Evolutionary conservation across 805 yeast genomes (phyloP).

Genomic region (Wickerhamomyces mucosus): DNA sequence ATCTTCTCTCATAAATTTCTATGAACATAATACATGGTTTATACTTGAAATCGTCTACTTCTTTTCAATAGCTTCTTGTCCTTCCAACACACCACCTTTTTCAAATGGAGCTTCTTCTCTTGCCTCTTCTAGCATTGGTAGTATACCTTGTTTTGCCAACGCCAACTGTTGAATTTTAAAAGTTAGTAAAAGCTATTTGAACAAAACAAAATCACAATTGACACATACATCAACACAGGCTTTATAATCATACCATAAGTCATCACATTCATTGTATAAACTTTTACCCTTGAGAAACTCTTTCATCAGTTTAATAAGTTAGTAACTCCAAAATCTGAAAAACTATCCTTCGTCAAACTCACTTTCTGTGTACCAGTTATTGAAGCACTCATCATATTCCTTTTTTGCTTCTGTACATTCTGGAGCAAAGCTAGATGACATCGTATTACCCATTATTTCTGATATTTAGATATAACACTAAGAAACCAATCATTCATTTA

Average conservation of each 20-base stretch:
- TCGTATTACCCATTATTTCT: constrained; percentile 49
- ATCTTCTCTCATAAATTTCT: too few relatives aligned
- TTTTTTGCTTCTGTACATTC: constrained; percentile 86
- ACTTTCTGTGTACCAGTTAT: constrained; percentile 89
- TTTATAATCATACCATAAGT: constrained; percentile 79
- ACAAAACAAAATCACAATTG: background rate
- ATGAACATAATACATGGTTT: too few relatives aligned
- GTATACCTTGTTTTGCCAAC: constrained; percentile 63
- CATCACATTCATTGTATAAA: constrained; percentile 80
- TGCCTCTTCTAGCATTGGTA: constrained; percentile 80
- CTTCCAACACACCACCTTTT: constrained; percentile 43
- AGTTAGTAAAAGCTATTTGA: constrained; percentile 2
- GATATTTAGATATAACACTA: too few relatives aligned
- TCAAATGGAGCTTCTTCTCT: constrained; percentile 85
- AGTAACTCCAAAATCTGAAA: too few relatives aligned
- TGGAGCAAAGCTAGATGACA: constrained; percentile 91
- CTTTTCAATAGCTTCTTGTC: constrained; percentile 6
- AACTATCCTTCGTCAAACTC: constrained; percentile 13
- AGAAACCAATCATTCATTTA: too few relatives aligned
- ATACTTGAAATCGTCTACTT: constrained; percentile 1
- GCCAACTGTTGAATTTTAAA: constrained; percentile 26
- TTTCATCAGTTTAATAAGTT: constrained; percentile 3
- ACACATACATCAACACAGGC: constrained; percentile 62
- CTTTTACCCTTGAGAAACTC: constrained; percentile 49
- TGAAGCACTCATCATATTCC: constrained; percentile 87